phyloP scores from a whole-genome alignment of 331 rosid species.

The Rosa hybrid region DNA sequence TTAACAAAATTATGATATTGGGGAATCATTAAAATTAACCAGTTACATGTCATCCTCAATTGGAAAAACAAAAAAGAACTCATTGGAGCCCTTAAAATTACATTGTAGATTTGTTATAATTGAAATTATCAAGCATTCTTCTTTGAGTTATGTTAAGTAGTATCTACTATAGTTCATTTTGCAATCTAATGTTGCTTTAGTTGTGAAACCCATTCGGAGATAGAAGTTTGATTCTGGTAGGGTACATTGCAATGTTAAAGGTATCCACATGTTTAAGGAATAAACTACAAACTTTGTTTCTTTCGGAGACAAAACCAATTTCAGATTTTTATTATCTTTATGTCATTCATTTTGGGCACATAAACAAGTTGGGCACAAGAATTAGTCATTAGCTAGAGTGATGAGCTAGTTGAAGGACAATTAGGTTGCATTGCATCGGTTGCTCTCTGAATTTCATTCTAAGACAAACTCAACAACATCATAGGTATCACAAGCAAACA shows the following conservation, averaged over 20 bases:
- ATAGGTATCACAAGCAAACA: no score
- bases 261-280: background rate
- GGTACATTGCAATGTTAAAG: background rate
- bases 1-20: no score
- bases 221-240: background rate
- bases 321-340: background rate
- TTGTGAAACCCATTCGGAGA: background rate
- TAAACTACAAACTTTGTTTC: background rate
- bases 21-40: no score
- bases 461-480: no score
- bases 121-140: background rate
- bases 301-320: background rate
- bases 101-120: background rate
- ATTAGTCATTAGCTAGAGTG: background rate
- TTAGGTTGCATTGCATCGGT: no score
- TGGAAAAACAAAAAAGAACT: no score
- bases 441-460: no score
- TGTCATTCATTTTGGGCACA: background rate
- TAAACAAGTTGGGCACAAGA: background rate
- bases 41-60: no score
- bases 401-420: no score
- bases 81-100: no score
- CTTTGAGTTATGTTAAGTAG: background rate
- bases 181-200: background rate
- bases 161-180: background rate